Conservation (phyloP, 169 alveolate genomes). For the Plasmodium knowlesi region DNA sequence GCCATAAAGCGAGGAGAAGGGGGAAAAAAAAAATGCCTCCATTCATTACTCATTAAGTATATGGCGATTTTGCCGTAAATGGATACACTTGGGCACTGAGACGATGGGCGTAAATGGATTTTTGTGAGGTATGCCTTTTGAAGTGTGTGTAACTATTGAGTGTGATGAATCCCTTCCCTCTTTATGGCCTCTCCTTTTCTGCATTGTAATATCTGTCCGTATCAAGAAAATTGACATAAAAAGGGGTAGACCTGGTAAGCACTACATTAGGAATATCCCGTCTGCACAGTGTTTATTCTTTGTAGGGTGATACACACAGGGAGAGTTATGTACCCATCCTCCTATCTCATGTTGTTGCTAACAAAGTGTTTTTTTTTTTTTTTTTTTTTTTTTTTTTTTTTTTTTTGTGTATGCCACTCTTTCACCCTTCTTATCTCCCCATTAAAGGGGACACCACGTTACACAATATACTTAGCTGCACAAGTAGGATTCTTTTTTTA, state of each 20-base stretch:
- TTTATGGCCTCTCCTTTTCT: too few relatives aligned
- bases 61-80: neutral
- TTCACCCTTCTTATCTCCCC: neutral
- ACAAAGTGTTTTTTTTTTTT: neutral
- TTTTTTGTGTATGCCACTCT: neutral
- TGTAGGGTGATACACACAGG: neutral
- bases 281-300: neutral
- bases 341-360: neutral
- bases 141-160: neutral
- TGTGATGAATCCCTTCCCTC: neutral
- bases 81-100: neutral
- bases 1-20: constrained; percentile 19
- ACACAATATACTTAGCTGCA: too few relatives aligned
- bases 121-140: neutral
- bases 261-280: neutral
- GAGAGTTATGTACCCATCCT: neutral
- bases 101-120: neutral
- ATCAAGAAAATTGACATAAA: neutral
- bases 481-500: neutral
- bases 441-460: neutral
- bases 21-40: neutral
- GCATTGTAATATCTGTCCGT: neutral
- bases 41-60: neutral
- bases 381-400: too few relatives aligned
- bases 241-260: neutral